Evolutionary conservation across 805 yeast species (phyloP).

Genomic region (Kluyveromyces starmeri): DNA sequence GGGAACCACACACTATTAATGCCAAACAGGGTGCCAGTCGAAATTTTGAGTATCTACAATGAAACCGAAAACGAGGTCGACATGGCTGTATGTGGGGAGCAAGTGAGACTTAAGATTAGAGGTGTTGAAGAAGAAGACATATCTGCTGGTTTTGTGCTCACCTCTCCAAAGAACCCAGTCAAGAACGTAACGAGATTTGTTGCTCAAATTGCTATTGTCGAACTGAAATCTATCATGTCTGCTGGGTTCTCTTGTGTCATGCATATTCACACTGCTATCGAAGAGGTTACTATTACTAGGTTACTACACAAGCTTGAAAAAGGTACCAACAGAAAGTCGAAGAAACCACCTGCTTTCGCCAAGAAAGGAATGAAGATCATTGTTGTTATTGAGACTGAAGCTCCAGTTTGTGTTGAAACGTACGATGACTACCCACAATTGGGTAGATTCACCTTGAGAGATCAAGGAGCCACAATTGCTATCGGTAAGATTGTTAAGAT

Average conservation of each 20-base stretch:
- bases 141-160: slow-evolving; percentile 81
- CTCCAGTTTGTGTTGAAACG: slow-evolving; percentile 89
- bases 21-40: slow-evolving; percentile 85
- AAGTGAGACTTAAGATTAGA: slow-evolving; percentile 84
- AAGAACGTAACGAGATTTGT: slow-evolving; percentile 85
- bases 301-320: slow-evolving; percentile 89
- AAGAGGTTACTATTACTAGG: slow-evolving; percentile 77
- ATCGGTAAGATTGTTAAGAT: slow-evolving; percentile 95
- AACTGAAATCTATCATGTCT: slow-evolving; percentile 86
- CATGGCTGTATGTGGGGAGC: slow-evolving; percentile 91
- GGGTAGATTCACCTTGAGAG: slow-evolving; percentile 97
- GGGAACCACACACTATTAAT: slow-evolving; percentile 67
- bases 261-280: slow-evolving; percentile 98
- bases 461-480: slow-evolving; percentile 96
- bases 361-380: slow-evolving; percentile 98
- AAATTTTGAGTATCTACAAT: slow-evolving; percentile 78
- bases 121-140: slow-evolving; percentile 98
- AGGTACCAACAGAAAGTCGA: slow-evolving; percentile 93
- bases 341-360: slow-evolving; percentile 96
- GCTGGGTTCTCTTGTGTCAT: slow-evolving; percentile 96
- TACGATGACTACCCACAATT: slow-evolving; percentile 89
- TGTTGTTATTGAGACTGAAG: slow-evolving; percentile 77
- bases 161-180: slow-evolving; percentile 81
- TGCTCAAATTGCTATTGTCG: slow-evolving; percentile 96
- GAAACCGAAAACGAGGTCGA: slow-evolving; percentile 95